Evolutionary conservation across 768 basidiomycete species (phyloP).

Genomic region (Chlorophyllum brunneum): DNA sequence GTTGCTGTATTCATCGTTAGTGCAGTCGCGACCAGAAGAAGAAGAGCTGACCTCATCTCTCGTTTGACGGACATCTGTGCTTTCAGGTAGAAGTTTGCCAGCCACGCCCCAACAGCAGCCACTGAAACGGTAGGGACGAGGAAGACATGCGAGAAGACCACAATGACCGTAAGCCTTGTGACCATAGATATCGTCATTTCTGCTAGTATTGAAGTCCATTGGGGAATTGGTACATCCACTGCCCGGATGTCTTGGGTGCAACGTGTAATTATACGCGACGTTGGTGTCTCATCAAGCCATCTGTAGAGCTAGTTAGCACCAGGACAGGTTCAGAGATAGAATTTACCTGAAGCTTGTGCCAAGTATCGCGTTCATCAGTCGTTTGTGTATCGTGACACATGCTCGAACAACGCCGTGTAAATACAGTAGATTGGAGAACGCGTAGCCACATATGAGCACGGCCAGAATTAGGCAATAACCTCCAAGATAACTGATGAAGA

Average conservation of each 20-base stretch:
- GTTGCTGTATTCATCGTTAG: conserved; percentile 20
- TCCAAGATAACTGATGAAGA: conserved; percentile 41
- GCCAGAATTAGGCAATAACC: conserved; percentile 17
- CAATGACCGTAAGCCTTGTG: conserved; percentile 38
- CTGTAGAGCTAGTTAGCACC: conserved; percentile 21
- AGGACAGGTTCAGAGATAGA: neutral
- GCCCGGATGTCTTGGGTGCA: conserved; percentile 63
- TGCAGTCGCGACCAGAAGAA: conserved; percentile 19
- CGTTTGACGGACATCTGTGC: conserved; percentile 46
- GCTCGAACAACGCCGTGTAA: conserved; percentile 50
- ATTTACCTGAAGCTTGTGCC: conserved; percentile 56
- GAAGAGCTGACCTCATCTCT: conserved; percentile 35
- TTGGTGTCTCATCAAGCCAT: conserved; percentile 45
- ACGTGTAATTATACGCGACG: conserved; percentile 55
- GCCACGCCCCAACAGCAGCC: conserved; percentile 36
- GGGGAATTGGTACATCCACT: conserved; percentile 44
- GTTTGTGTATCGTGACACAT: conserved; percentile 47
- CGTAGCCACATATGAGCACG: conserved; percentile 24
- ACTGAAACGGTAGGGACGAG: conserved; percentile 40
- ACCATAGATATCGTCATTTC: conserved; percentile 32
- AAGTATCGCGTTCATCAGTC: conserved; percentile 49
- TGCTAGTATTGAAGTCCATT: conserved; percentile 23
- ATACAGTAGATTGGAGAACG: conserved; percentile 32
- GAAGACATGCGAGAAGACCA: conserved; percentile 43
- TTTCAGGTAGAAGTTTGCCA: conserved; percentile 42